phyloP scores from a whole-genome alignment of 495 filamentous ascomycete species.

The Talaromyces wortmannii region DNA sequence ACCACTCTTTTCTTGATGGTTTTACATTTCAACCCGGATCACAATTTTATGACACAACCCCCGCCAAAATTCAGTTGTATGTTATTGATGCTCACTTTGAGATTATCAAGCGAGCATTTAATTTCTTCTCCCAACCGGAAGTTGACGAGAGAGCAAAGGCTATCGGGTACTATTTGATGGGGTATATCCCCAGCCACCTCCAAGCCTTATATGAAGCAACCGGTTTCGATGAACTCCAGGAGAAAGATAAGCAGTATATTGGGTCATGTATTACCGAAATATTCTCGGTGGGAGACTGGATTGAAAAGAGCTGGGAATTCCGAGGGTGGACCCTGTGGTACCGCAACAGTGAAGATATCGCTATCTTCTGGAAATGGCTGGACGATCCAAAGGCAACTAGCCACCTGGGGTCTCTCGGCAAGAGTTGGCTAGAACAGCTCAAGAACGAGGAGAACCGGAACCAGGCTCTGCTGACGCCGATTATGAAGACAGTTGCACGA shows the following conservation, averaged over 20 bases:
- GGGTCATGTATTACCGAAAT: conserved; percentile 12
- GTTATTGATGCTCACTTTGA: conserved; percentile 11
- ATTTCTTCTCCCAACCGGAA: conserved; percentile 4
- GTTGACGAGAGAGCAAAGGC: conserved; percentile 1
- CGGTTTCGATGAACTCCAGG: conserved; percentile 12
- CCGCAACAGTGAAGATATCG: not conserved
- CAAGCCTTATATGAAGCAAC: conserved; percentile 5
- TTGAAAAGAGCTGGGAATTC: conserved; percentile 16
- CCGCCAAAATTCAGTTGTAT: conserved; percentile 12
- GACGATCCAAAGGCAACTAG: conserved; percentile 7
- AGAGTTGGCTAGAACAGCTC: conserved; percentile 4
- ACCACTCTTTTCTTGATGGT: conserved; percentile 6
- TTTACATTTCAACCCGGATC: conserved; percentile 8
- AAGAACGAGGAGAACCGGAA: conserved; percentile 4
- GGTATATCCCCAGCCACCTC: conserved; percentile 9
- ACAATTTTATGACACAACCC: conserved; percentile 8
- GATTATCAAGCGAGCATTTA: conserved; percentile 13
- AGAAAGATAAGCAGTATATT: conserved; percentile 15
- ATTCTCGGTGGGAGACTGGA: conserved; percentile 9
- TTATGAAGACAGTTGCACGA: conserved; percentile 7
- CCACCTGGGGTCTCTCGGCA: conserved; percentile 5
- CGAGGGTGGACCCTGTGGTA: conserved; percentile 1
- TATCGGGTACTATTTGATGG: conserved; percentile 3
- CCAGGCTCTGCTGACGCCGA: conserved; percentile 2
- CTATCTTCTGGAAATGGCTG: conserved; percentile 8